These are phyloP conservation scores for Cadophora malorum DNA, from an alignment of 2,329 filamentous ascomycete genomes.

Conservation along the genomic window DNA sequence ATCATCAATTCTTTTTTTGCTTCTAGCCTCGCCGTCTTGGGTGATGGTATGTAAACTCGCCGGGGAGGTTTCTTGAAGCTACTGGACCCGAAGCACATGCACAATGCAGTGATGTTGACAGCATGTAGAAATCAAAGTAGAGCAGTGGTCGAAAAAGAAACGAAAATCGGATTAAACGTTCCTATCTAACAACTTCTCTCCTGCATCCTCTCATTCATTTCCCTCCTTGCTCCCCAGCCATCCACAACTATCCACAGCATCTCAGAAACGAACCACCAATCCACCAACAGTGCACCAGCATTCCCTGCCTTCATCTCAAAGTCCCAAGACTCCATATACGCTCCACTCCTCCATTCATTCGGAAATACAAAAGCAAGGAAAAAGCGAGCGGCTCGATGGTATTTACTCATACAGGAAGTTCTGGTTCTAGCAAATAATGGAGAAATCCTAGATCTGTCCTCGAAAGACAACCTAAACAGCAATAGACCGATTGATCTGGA, in stretches of 20 bases:
- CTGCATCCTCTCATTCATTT: not conserved
- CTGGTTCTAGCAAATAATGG: not conserved
- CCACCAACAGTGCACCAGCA: slow-evolving; percentile 2
- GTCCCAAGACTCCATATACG: not conserved
- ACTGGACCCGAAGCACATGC: no score
- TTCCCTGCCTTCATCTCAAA: not conserved
- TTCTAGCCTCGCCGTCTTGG: no score
- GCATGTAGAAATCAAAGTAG: not conserved
- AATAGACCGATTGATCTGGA: not conserved
- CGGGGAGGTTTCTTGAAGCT: no score
- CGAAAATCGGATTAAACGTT: slow-evolving; percentile 36
- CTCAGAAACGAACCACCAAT: slow-evolving; percentile 26
- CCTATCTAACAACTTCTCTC: slow-evolving; percentile 30
- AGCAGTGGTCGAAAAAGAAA: slow-evolving; percentile 21
- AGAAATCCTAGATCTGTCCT: slow-evolving; percentile 3
- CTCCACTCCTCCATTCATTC: not conserved
- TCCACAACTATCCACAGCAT: not conserved
- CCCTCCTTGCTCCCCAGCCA: not conserved
- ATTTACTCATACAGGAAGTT: slow-evolving; percentile 12
- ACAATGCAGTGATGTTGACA: no score
- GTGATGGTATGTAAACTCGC: no score
- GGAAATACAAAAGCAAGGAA: slow-evolving; percentile 8
- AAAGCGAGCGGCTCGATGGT: slow-evolving; percentile 19
- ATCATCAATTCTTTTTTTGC: no score
- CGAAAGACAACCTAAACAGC: slow-evolving; percentile 7